These are phyloP conservation scores for Phytophthora lateralis DNA, from an alignment of 352 stramenopile genomes.

Conservation along the genomic window DNA sequence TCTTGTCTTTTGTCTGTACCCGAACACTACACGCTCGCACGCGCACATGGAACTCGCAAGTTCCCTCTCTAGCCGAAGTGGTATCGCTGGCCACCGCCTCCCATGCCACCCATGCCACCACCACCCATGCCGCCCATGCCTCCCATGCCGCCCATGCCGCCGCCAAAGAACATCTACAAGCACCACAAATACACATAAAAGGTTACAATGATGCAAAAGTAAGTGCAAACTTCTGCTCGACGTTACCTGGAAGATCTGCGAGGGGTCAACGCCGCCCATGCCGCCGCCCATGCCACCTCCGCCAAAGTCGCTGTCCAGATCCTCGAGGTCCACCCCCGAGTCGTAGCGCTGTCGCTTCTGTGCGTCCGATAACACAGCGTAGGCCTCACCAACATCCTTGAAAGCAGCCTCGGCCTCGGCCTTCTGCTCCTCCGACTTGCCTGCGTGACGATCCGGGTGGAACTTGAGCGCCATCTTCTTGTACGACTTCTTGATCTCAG, in stretches of 20 bases:
- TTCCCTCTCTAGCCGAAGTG: conserved; percentile 74
- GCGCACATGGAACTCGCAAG: conserved; percentile 14
- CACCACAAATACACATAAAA: neutral
- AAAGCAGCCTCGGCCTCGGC: conserved; percentile 93
- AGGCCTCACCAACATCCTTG: conserved; percentile 96
- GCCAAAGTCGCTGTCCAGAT: conserved; percentile 91
- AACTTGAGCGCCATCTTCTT: conserved; percentile 93
- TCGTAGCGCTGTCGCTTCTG: conserved; percentile 96
- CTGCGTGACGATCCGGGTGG: conserved; percentile 95
- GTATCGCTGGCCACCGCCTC: conserved; percentile 73
- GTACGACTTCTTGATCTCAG: conserved; percentile 99
- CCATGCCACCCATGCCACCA: conserved; percentile 42
- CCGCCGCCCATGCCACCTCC: conserved; percentile 76
- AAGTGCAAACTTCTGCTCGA: neutral
- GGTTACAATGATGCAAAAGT: neutral
- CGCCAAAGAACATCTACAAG: conserved; percentile 84
- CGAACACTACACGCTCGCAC: conserved; percentile 34
- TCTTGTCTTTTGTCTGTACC: conserved; percentile 31
- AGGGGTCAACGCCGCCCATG: conserved; percentile 83
- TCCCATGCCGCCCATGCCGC: conserved; percentile 46
- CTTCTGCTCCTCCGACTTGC: conserved; percentile 91
- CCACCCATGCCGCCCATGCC: conserved; percentile 31
- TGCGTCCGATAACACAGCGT: conserved; percentile 94
- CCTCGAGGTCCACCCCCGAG: conserved; percentile 93
- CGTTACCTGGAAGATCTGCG: conserved; percentile 86